Evolutionary conservation across 2,329 filamentous ascomycete genomes (phyloP).

Genomic region (Hypocrella siamensis): DNA sequence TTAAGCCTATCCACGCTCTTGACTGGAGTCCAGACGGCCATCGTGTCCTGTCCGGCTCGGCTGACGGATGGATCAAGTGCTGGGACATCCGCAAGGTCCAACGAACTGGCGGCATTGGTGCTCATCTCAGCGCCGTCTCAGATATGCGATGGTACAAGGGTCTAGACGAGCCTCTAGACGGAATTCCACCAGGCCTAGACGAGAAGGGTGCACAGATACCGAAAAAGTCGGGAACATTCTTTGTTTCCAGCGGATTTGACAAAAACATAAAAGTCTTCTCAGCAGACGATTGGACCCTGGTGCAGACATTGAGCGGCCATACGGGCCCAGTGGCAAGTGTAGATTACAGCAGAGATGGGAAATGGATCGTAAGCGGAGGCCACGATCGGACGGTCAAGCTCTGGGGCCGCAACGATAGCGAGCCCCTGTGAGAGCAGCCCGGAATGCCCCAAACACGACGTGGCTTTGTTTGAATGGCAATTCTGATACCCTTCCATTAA

Average conservation of each 20-base stretch:
- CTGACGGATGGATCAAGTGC: constrained; percentile 92
- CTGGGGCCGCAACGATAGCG: constrained; percentile 74
- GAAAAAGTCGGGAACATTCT: constrained; percentile 81
- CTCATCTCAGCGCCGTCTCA: constrained; percentile 80
- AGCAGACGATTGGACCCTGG: constrained; percentile 85
- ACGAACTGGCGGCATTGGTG: constrained; percentile 70
- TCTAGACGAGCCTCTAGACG: constrained; percentile 54
- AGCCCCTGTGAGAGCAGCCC: constrained; percentile 24
- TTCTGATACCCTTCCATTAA: too few species aligned
- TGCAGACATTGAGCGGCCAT: constrained; percentile 79
- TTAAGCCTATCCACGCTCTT: constrained; percentile 82
- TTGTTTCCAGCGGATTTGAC: constrained; percentile 84
- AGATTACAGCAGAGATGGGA: constrained; percentile 72
- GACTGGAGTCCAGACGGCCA: constrained; percentile 90
- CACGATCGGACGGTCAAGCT: constrained; percentile 93
- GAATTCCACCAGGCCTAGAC: constrained; percentile 41
- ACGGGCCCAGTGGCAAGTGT: constrained; percentile 83
- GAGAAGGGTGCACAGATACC: constrained; percentile 53
- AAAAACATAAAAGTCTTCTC: constrained; percentile 92
- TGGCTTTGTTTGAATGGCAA: too few species aligned
- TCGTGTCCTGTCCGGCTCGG: constrained; percentile 81
- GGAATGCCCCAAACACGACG: neutral
- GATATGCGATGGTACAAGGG: constrained; percentile 93
- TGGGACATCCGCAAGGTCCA: constrained; percentile 92
- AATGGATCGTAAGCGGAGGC: constrained; percentile 88